A percentile compares a stretch with the other conserved stretches of the same genome.
Conservation (phyloP, 306 rosid genomes). For the Dalbergia cochinchinensis region DNA sequence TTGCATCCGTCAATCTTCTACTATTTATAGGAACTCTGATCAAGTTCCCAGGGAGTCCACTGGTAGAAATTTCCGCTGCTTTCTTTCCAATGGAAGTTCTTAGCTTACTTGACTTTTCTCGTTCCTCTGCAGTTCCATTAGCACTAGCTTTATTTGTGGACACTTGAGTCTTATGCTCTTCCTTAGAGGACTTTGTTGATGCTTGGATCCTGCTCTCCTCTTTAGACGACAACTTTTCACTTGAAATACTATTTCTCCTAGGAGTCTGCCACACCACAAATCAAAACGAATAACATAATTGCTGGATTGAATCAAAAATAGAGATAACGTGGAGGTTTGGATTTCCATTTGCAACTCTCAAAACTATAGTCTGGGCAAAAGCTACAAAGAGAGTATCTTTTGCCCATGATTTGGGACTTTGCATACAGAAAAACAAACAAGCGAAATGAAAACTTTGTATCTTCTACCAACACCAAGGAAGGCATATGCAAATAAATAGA, state of each 20-base stretch:
- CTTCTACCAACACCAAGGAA: background rate
- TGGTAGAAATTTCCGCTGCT: constrained; percentile 62
- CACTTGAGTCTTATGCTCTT: constrained; percentile 66
- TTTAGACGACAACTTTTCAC: constrained; percentile 64
- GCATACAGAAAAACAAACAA: no score
- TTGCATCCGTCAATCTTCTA: constrained; percentile 77
- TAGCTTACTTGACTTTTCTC: constrained; percentile 66
- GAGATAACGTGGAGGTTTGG: background rate
- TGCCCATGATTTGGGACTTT: no score
- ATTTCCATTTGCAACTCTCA: constrained; percentile 14
- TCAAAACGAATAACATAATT: constrained; percentile 7
- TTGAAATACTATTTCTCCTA: constrained; percentile 65
- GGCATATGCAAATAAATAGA: background rate
- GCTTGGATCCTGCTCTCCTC: constrained; percentile 68
- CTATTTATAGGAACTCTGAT: constrained; percentile 71
- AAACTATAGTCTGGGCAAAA: no score
- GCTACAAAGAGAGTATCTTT: no score
- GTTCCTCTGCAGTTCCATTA: constrained; percentile 66
- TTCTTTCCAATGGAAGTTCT: constrained; percentile 72
- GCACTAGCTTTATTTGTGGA: constrained; percentile 63
- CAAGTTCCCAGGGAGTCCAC: constrained; percentile 77
- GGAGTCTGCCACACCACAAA: constrained; percentile 66
- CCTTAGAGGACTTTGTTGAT: constrained; percentile 61
- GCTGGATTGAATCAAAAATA: constrained; percentile 32
- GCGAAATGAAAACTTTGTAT: background rate